Evolutionary conservation across 2,329 filamentous ascomycete genomes (phyloP).

Genomic region (Cryphonectria japonica): DNA sequence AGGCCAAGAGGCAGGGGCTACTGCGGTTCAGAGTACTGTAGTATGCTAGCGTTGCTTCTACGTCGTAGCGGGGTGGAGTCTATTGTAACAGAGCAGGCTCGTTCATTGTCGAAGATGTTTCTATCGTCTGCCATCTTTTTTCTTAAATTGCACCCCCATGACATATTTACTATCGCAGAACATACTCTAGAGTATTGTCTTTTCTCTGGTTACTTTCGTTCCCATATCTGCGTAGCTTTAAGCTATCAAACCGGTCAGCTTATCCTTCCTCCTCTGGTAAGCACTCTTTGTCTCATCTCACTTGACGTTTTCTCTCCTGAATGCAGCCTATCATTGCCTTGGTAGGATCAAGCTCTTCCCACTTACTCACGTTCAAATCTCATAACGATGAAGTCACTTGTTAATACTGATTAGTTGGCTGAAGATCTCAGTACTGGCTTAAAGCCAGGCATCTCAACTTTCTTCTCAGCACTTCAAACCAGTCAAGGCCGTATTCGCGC

Average conservation of each 20-base stretch:
- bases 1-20: neutral
- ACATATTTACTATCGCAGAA: neutral
- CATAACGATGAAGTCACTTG: neutral
- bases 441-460: conserved; percentile 46
- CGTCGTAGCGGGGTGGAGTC: neutral
- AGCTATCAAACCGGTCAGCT: neutral
- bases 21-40: neutral
- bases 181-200: neutral
- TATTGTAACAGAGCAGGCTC: neutral
- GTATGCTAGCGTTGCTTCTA: neutral
- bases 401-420: conserved; percentile 55
- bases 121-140: neutral
- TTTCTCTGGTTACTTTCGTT: neutral
- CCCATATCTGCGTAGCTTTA: too few relatives aligned
- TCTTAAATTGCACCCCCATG: neutral
- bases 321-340: neutral
- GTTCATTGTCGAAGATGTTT: neutral
- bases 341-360: neutral
- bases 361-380: neutral
- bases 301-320: neutral
- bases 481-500: conserved; percentile 41
- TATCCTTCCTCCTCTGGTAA: neutral
- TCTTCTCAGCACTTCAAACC: conserved; percentile 30
- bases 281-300: conserved; percentile 2
- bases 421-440: conserved; percentile 51